These are phyloP conservation scores for Zanthoxylum bungeanum DNA, from an alignment of 345 rosid species.

Conservation along the genomic window DNA sequence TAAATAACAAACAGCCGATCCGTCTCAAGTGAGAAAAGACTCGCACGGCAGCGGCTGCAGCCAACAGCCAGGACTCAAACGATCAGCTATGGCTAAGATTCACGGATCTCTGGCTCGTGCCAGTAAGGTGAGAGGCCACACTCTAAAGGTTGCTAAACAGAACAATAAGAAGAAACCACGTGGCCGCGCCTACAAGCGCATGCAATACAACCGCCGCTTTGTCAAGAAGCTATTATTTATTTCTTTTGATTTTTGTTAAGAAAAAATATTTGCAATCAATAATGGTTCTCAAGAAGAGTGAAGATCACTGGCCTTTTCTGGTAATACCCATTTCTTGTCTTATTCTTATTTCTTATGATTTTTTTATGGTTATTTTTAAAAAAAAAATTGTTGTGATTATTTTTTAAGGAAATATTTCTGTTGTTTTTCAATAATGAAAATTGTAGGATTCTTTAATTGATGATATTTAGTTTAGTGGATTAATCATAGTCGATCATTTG, in stretches of 20 bases:
- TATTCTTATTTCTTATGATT: neutral
- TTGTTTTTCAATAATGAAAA: neutral
- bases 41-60: too few species aligned
- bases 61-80: too few species aligned
- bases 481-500: neutral
- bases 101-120: conserved; percentile 92
- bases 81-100: too few species aligned
- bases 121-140: conserved; percentile 80
- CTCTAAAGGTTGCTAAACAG: conserved; percentile 79
- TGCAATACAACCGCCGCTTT: conserved; percentile 87
- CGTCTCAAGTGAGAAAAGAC: too few species aligned
- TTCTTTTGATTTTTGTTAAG: neutral
- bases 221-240: conserved; percentile 42
- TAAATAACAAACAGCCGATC: too few species aligned
- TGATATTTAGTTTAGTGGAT: neutral
- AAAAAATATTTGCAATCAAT: neutral
- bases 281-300: conserved; percentile 24
- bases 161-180: conserved; percentile 85
- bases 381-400: neutral
- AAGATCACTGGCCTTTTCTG: conserved; percentile 52
- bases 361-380: neutral
- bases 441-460: neutral
- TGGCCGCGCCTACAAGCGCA: conserved; percentile 81
- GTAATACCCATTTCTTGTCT: conserved; percentile 22
- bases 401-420: neutral